phyloP scores from a whole-genome alignment of 305 asterid species.

The Fraxinus angustifolia region DNA sequence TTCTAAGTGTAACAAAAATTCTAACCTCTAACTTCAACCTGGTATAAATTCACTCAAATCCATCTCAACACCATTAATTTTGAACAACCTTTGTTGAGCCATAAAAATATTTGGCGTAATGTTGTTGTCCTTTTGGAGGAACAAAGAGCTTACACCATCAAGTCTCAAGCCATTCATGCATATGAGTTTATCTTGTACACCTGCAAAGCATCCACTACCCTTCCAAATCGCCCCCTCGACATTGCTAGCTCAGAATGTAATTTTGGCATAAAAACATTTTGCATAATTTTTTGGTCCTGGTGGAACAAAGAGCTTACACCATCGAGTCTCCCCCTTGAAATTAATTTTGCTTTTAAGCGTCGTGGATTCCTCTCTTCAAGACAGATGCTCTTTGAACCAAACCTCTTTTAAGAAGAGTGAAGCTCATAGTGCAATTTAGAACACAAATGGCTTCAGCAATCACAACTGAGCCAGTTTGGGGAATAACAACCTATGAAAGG shows the following conservation, averaged over 20 bases:
- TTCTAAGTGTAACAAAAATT: not conserved
- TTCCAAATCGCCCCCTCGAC: not conserved
- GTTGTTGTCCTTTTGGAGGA: not conserved
- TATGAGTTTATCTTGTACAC: not conserved
- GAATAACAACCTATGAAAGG: not conserved
- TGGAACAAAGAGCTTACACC: not conserved
- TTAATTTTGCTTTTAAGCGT: not conserved
- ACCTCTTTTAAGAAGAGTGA: not conserved
- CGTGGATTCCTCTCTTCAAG: not conserved
- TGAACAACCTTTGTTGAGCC: not conserved
- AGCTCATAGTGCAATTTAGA: not conserved
- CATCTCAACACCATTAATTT: not conserved
- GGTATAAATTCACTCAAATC: not conserved
- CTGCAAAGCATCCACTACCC: not conserved
- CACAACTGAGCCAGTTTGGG: not conserved
- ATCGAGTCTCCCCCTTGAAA: not conserved
- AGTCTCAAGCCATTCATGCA: not conserved
- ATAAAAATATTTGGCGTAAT: not conserved
- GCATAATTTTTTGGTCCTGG: not conserved
- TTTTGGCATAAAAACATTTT: not conserved
- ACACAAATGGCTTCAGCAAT: not conserved
- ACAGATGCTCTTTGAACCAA: not conserved
- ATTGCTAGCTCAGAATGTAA: not conserved
- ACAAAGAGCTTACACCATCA: not conserved
- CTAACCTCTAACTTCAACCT: not conserved